phyloP scores from a whole-genome alignment of 2,329 filamentous ascomycete genomes.

The Fusarium redolens region DNA sequence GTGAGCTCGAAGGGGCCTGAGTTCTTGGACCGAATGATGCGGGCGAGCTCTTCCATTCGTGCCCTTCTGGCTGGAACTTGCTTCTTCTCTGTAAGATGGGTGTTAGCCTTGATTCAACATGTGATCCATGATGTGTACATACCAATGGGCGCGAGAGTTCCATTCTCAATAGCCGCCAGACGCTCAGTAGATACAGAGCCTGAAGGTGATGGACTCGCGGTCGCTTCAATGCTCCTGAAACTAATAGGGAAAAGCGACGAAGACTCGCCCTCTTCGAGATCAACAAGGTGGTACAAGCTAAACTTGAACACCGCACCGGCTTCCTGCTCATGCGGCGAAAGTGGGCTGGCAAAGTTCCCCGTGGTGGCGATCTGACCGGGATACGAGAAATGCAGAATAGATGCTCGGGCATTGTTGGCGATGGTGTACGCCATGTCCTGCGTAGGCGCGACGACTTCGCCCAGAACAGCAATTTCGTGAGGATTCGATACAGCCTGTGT shows the following conservation, averaged over 20 bases:
- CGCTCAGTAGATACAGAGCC: background rate
- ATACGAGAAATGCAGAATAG: slow-evolving; percentile 58
- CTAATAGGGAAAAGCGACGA: background rate
- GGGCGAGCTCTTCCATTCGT: slow-evolving; percentile 45
- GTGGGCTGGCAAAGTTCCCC: slow-evolving; percentile 58
- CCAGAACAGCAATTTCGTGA: slow-evolving; percentile 58
- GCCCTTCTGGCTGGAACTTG: slow-evolving; percentile 29
- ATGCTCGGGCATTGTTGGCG: slow-evolving; percentile 54
- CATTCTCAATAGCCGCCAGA: background rate
- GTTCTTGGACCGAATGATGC: slow-evolving; percentile 61
- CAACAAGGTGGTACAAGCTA: slow-evolving; percentile 60
- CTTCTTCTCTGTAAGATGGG: background rate
- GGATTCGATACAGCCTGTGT: slow-evolving; percentile 33
- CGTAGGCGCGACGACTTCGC: slow-evolving; percentile 57
- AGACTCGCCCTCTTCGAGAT: slow-evolving; percentile 43
- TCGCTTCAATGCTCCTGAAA: background rate
- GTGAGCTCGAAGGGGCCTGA: slow-evolving; percentile 63
- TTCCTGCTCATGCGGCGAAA: slow-evolving; percentile 40
- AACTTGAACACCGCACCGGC: slow-evolving; percentile 55
- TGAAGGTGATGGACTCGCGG: background rate
- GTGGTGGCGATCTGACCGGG: slow-evolving; percentile 60
- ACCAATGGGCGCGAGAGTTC: background rate
- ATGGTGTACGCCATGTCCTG: slow-evolving; percentile 57
- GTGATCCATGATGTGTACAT: background rate
- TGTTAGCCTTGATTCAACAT: background rate